Conservation (phyloP, 805 yeast genomes). For the Kodamaea leandrae region DNA sequence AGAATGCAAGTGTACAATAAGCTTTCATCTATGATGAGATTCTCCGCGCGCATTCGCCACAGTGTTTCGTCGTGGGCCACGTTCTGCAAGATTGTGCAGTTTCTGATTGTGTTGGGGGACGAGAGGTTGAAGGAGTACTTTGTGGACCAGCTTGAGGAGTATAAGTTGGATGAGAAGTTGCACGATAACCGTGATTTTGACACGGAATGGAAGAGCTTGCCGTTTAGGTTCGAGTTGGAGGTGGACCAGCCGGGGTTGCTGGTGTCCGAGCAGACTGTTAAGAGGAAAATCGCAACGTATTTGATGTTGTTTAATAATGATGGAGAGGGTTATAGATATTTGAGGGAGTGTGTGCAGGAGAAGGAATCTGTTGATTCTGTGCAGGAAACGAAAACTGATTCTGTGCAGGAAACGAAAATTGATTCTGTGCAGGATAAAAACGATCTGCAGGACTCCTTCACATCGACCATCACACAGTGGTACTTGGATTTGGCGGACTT, state of each 20-base stretch:
- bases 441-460: no score
- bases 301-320: conserved; percentile 36
- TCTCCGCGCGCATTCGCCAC: conserved; percentile 48
- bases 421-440: no score
- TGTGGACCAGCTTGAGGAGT: conserved; percentile 7
- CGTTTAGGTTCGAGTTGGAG: neutral
- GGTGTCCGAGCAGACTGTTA: conserved; percentile 16
- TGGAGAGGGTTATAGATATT: conserved; percentile 21
- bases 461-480: no score
- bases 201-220: conserved; percentile 47
- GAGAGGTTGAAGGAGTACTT: conserved; percentile 28
- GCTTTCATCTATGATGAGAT: conserved; percentile 60
- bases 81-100: conserved; percentile 31
- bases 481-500: conserved; percentile 2
- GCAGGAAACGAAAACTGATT: no score
- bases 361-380: no score
- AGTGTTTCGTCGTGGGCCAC: conserved; percentile 49
- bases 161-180: conserved; percentile 13
- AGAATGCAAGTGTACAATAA: conserved; percentile 63
- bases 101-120: conserved; percentile 31
- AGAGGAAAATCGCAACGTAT: conserved; percentile 38
- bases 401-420: no score
- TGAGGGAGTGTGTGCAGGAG: conserved; percentile 12
- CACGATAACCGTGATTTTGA: conserved; percentile 61
- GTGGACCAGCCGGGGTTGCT: conserved; percentile 5